Conservation (phyloP, 2,329 filamentous ascomycete genomes). For the Hypoxylon rubiginosum region DNA sequence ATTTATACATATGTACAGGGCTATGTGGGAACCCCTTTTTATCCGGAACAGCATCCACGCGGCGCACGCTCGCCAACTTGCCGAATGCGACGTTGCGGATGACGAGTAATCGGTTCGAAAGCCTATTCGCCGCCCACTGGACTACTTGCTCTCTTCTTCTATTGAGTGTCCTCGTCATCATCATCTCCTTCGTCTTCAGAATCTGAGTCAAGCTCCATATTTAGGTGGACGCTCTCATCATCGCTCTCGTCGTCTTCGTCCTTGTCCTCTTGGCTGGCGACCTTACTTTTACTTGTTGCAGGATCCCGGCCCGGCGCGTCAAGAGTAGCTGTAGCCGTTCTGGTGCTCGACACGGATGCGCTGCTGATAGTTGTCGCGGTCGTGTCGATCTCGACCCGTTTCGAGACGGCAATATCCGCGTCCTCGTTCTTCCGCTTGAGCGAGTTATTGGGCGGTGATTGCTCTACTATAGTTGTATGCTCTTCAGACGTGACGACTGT, state of each 20-base stretch:
- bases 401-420: slow-evolving; percentile 52
- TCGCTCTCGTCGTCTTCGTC: slow-evolving; percentile 59
- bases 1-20: neutral
- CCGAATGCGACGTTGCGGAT: slow-evolving; percentile 33
- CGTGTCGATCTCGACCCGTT: slow-evolving; percentile 56
- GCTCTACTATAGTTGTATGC: slow-evolving; percentile 26
- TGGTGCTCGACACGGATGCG: slow-evolving; percentile 22
- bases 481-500: slow-evolving; percentile 44
- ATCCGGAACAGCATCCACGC: slow-evolving; percentile 28
- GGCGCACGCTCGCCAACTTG: slow-evolving; percentile 17
- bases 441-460: slow-evolving; percentile 37
- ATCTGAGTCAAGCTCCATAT: slow-evolving; percentile 67
- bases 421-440: slow-evolving; percentile 62
- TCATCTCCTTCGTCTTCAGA: slow-evolving; percentile 56
- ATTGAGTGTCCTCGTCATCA: slow-evolving; percentile 30
- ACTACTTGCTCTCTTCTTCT: slow-evolving; percentile 19
- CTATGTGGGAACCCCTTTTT: slow-evolving; percentile 32
- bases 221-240: slow-evolving; percentile 69
- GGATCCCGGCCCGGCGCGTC: slow-evolving; percentile 24
- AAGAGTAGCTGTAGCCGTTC: slow-evolving; percentile 11
- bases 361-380: slow-evolving; percentile 22
- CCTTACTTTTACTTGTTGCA: neutral
- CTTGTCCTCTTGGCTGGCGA: neutral
- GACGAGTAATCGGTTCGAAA: slow-evolving; percentile 19
- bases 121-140: slow-evolving; percentile 29